These are phyloP conservation scores for Phyllachora maydis DNA, from an alignment of 2,329 filamentous ascomycete species.

Conservation along the genomic window DNA sequence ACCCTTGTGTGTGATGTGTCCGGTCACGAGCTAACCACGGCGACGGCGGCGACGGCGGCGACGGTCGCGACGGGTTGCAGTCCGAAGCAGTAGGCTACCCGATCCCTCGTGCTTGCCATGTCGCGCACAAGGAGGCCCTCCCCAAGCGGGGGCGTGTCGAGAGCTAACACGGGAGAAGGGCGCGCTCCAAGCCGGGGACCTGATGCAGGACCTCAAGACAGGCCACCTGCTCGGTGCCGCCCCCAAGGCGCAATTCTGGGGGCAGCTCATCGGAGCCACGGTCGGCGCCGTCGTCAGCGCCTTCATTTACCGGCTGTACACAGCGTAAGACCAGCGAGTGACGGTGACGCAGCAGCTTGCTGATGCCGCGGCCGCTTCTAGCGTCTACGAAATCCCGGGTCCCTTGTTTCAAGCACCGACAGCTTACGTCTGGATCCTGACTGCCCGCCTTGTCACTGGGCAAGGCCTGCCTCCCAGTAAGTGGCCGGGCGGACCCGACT, in stretches of 20 bases:
- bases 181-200: constrained; percentile 82
- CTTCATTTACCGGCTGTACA: constrained; percentile 76
- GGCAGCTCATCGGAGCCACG: constrained; percentile 77
- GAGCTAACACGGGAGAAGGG: constrained; percentile 16
- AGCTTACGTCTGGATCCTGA: constrained; percentile 94
- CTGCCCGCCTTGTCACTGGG: constrained; percentile 78
- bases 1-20: no score
- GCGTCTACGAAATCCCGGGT: constrained; percentile 74
- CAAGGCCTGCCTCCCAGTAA: constrained; percentile 66
- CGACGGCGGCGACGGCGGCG: no score
- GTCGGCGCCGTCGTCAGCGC: constrained; percentile 75
- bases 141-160: no score
- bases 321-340: constrained; percentile 19
- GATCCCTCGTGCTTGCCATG: neutral
- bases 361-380: constrained; percentile 7
- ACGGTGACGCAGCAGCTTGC: no score
- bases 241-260: constrained; percentile 90
- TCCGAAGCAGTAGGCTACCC: constrained; percentile 9
- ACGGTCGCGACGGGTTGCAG: constrained; percentile 1
- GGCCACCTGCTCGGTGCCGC: constrained; percentile 83
- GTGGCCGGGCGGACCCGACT: no score
- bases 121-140: no score
- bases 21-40: no score
- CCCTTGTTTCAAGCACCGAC: constrained; percentile 87
- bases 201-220: constrained; percentile 95